Evolutionary conservation across 192 early-diverging fungal genomes (phyloP).

Genomic region (Nowakowskiella sp.): DNA sequence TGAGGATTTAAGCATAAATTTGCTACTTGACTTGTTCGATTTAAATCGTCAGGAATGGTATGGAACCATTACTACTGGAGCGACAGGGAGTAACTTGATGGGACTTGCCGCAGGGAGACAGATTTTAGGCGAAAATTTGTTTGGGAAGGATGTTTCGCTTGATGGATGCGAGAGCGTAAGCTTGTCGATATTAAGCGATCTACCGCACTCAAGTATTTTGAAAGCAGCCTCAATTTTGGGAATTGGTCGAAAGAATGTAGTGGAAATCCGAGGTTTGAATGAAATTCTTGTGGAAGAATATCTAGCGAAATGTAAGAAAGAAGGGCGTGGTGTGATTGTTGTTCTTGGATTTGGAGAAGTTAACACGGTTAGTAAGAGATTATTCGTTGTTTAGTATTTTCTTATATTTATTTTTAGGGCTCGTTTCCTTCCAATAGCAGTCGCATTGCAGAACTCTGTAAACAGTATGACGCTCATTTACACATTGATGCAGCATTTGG

Average conservation of each 20-base stretch:
- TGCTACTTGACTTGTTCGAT: conserved; percentile 39
- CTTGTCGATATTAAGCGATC: not conserved
- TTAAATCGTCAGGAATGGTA: conserved; percentile 25
- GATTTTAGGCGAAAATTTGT: conserved; percentile 17
- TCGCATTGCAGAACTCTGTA: conserved; percentile 30
- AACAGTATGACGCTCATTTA: conserved; percentile 37
- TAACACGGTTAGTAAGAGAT: conserved; percentile 33
- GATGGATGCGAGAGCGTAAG: conserved; percentile 19
- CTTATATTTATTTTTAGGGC: too few species aligned
- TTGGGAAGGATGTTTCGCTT: conserved; percentile 31
- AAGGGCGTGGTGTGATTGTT: conserved; percentile 31
- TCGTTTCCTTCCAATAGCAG: conserved; percentile 26
- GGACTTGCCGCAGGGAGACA: conserved; percentile 38
- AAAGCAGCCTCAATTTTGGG: conserved; percentile 45
- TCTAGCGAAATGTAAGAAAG: not conserved
- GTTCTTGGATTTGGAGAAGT: conserved; percentile 47
- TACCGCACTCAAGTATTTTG: conserved; percentile 35
- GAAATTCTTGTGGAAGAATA: conserved; percentile 3
- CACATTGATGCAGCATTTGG: conserved; percentile 63
- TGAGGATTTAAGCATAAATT: conserved; percentile 27
- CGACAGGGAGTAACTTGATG: conserved; percentile 46
- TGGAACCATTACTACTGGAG: conserved; percentile 47
- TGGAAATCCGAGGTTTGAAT: conserved; percentile 24
- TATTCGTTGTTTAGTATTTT: too few species aligned
- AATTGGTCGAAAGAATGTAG: conserved; percentile 38